Percentiles rank a stretch among this genome's conserved stretches.
Conservation (phyloP, 192 early-diverging fungal genomes). For the Coemansia sp. region DNA sequence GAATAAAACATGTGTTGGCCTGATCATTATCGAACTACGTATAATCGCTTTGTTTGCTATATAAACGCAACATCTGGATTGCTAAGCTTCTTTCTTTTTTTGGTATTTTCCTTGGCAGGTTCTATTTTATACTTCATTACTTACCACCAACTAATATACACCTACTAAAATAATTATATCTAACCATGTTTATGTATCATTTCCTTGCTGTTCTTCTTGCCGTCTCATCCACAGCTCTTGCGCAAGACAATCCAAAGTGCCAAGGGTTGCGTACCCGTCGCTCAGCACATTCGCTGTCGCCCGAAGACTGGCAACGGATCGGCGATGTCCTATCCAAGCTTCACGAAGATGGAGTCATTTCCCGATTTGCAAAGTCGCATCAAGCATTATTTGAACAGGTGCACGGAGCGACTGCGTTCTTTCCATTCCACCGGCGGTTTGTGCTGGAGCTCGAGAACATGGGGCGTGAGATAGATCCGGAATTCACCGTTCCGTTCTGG, state of each 20-base stretch:
- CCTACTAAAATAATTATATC: not conserved
- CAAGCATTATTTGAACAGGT: conserved; percentile 38
- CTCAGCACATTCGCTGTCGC: conserved; percentile 42
- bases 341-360: conserved; percentile 35
- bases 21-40: not conserved
- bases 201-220: conserved; percentile 15
- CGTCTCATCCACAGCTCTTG: conserved; percentile 4
- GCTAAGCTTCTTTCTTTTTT: not conserved
- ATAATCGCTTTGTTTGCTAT: not conserved
- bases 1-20: not conserved
- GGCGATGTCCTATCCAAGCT: conserved; percentile 25
- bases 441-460: conserved; percentile 52
- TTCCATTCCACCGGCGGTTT: conserved; percentile 56
- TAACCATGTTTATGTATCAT: not conserved
- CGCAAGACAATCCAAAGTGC: conserved; percentile 27
- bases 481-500: conserved; percentile 51
- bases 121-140: not conserved
- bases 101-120: not conserved
- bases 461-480: conserved; percentile 33
- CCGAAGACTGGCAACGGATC: conserved; percentile 41
- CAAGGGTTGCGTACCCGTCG: conserved; percentile 23
- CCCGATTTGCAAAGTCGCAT: conserved; percentile 42
- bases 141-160: too few relatives aligned
- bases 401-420: conserved; percentile 48
- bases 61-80: not conserved